phyloP scores from a whole-genome alignment of 805 yeast species.

The Torulaspora franciscae region DNA sequence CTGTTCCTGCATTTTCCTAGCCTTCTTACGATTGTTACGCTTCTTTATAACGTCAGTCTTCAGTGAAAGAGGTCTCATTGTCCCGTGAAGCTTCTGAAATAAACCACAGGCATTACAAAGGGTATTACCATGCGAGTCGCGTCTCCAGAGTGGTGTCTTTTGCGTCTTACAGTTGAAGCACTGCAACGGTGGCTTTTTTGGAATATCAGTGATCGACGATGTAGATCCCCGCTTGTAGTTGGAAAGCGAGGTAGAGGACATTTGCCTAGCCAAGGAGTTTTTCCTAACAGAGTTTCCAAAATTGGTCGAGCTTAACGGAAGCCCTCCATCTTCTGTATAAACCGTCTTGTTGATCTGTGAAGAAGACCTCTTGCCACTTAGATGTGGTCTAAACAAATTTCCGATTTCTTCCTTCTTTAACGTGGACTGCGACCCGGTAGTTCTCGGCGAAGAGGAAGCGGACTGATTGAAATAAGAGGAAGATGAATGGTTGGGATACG shows the following conservation, averaged over 20 bases:
- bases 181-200: slow-evolving; percentile 36
- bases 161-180: slow-evolving; percentile 90
- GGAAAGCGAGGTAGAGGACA: slow-evolving; percentile 29
- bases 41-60: slow-evolving; percentile 91
- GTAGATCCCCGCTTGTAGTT: slow-evolving; percentile 24
- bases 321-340: slow-evolving; percentile 20
- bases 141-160: slow-evolving; percentile 93
- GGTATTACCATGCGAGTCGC: slow-evolving; percentile 88
- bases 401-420: slow-evolving; percentile 8
- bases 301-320: slow-evolving; percentile 18
- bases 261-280: slow-evolving; percentile 26
- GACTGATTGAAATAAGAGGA: slow-evolving; percentile 8
- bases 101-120: slow-evolving; percentile 95
- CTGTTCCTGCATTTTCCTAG: slow-evolving; percentile 30
- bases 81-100: slow-evolving; percentile 90
- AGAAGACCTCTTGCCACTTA: slow-evolving; percentile 15
- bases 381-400: slow-evolving; percentile 3
- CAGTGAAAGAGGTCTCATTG: slow-evolving; percentile 82
- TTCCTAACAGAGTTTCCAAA: slow-evolving; percentile 30
- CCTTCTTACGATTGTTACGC: slow-evolving; percentile 59
- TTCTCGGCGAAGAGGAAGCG: slow-evolving; percentile 12
- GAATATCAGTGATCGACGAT: slow-evolving; percentile 20
- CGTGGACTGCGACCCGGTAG: slow-evolving; percentile 6
- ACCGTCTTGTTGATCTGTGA: slow-evolving; percentile 12
- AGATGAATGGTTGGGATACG: neutral